phyloP scores from a whole-genome alignment of 192 early-diverging fungal genomes.

The Funneliformis mosseae region DNA sequence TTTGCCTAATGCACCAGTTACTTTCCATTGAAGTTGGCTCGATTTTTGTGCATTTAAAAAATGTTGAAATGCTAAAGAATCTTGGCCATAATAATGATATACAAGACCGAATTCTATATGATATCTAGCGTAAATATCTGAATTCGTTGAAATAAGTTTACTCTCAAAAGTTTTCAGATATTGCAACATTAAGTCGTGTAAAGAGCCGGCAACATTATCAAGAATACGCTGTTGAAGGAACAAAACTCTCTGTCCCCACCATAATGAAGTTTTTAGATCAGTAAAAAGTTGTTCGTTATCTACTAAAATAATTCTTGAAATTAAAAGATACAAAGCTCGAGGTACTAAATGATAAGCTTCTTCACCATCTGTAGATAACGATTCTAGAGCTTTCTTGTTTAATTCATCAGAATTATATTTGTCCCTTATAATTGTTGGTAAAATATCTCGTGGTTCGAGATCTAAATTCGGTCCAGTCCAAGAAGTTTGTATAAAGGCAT shows the following conservation, averaged over 20 bases:
- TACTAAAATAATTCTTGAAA: constrained; percentile 69
- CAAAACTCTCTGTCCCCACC: constrained; percentile 77
- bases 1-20: constrained; percentile 88
- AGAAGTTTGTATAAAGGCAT: constrained; percentile 80
- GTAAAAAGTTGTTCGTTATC: constrained; percentile 39
- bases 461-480: constrained; percentile 86
- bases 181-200: constrained; percentile 53
- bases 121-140: constrained; percentile 60
- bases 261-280: constrained; percentile 49
- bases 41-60: constrained; percentile 76
- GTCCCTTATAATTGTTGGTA: constrained; percentile 55
- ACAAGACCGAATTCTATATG: constrained; percentile 81
- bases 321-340: constrained; percentile 64
- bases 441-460: constrained; percentile 57
- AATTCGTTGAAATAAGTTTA: constrained; percentile 33
- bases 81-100: constrained; percentile 75
- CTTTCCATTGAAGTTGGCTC: constrained; percentile 79
- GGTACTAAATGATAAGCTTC: constrained; percentile 80
- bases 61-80: constrained; percentile 62
- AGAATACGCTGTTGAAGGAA: constrained; percentile 75
- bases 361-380: constrained; percentile 78
- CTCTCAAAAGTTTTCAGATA: constrained; percentile 35
- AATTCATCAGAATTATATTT: constrained; percentile 36
- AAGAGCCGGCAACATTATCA: constrained; percentile 61
- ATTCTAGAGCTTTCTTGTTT: constrained; percentile 50